These are phyloP conservation scores for Pugionium cornutum DNA, from an alignment of 345 rosid genomes.

Conservation along the genomic window DNA sequence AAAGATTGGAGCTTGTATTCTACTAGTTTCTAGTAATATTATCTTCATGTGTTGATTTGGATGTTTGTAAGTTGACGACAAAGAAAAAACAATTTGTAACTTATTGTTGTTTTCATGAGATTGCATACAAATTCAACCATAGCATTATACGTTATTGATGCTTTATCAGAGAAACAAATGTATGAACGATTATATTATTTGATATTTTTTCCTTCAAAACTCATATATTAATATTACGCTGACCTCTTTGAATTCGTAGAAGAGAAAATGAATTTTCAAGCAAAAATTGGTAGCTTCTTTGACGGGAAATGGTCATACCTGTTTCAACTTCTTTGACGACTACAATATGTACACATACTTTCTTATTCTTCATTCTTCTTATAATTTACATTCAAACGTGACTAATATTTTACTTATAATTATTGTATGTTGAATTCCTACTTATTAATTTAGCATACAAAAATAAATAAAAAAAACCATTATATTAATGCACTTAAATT, in stretches of 20 bases:
- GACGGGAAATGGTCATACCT: constrained; percentile 42
- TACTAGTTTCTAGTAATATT: too few species aligned
- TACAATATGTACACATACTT: not conserved
- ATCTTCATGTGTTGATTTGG: too few species aligned
- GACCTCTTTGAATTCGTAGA: constrained; percentile 11
- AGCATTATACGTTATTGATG: constrained; percentile 1
- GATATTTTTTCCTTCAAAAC: too few species aligned
- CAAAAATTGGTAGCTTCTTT: constrained; percentile 28
- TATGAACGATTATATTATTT: too few species aligned
- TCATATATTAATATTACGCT: too few species aligned
- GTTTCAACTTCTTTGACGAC: constrained; percentile 23
- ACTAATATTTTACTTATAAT: constrained; percentile 9
- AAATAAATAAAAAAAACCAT: not conserved
- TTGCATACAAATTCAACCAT: not conserved
- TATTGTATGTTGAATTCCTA: constrained; percentile 4
- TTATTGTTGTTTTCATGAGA: not conserved
- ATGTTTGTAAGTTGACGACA: too few species aligned
- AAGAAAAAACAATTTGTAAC: too few species aligned
- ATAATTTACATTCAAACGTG: constrained; percentile 28
- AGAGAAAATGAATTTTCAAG: constrained; percentile 28
- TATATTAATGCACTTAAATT: not conserved
- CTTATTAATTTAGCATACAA: not conserved
- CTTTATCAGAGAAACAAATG: too few species aligned
- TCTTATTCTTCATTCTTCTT: constrained; percentile 34
- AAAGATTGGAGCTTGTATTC: too few species aligned